phyloP scores from a whole-genome alignment of 345 rosid species.

The Toxicodendron radicans region DNA sequence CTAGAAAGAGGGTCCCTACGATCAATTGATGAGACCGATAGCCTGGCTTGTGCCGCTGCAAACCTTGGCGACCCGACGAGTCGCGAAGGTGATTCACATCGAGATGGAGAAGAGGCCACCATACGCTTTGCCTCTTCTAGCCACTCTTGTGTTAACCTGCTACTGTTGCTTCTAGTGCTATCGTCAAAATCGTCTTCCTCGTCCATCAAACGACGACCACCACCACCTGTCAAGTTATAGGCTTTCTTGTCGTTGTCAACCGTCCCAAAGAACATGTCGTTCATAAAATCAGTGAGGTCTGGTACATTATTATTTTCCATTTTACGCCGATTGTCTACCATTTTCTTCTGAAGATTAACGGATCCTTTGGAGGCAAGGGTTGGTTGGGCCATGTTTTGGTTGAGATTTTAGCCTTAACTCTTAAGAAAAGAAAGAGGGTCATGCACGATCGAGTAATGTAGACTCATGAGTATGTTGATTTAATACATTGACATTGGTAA shows the following conservation, averaged over 20 bases:
- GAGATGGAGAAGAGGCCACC: constrained; percentile 48
- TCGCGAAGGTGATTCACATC: constrained; percentile 47
- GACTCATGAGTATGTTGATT: too few species aligned
- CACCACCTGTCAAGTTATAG: constrained; percentile 43
- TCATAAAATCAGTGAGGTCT: constrained; percentile 70
- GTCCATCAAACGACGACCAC: constrained; percentile 16
- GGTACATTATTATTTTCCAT: constrained; percentile 29
- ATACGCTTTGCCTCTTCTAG: constrained; percentile 56
- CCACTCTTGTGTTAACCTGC: constrained; percentile 59
- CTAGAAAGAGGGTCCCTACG: constrained; percentile 60
- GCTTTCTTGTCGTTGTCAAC: constrained; percentile 33
- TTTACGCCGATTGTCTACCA: constrained; percentile 19
- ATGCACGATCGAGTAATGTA: neutral
- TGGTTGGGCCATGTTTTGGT: neutral
- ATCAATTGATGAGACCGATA: constrained; percentile 40
- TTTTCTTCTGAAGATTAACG: constrained; percentile 31
- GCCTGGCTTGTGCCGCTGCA: constrained; percentile 35
- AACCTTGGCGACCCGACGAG: constrained; percentile 50
- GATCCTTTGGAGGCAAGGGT: constrained; percentile 3
- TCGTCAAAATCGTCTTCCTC: constrained; percentile 48
- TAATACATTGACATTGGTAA: constrained; percentile 3
- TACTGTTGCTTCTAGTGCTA: constrained; percentile 59
- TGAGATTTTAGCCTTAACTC: neutral
- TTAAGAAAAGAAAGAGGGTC: neutral
- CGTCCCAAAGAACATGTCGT: constrained; percentile 64